Evolutionary conservation across 192 early-diverging fungal genomes (phyloP), one percentile per base, ranked within the genome.

Genomic region (Gamsiella multidivaricata): DNA sequence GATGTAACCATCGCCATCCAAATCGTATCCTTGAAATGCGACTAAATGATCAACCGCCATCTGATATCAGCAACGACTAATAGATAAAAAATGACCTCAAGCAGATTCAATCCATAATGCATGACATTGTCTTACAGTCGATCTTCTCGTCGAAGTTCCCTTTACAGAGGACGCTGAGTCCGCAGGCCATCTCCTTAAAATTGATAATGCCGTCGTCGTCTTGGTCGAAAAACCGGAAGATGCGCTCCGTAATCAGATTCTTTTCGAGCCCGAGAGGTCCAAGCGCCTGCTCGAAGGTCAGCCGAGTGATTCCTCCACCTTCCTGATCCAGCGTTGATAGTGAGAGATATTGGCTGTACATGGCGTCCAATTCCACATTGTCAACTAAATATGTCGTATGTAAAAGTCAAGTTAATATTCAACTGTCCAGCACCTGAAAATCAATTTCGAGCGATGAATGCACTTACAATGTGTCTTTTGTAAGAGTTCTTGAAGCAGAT

Each of bases 101-200:
- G n/a, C n/a, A n/a, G n/a, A n/a, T n/a, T n/a, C n/a, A n/a, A n/a
- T n/a, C n/a, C n/a, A n/a, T n/a, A n/a, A n/a, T n/a, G n/a, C n/a
- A n/a, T n/a, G n/a, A n/a, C n/a, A n/a, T n/a, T 18, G 18, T 42
- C 90, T 82, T 85, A 94, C 93, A 87, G 74, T 89, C 85, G 51
- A 96, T 93, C 32, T 95, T 92, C 59, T 99, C 96, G 46, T 95
- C 95, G 50, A 97, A 66, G 51, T 90, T 92, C 15, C 96, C 96
- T 70, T 95, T 94, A 80, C 87, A 92, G 36, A 96, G 85, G 1
- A 95, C 84, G 29, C 90, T 90, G 7, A 97, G 82, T 8, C 96
- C 95, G 36, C 82, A 82, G 4, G 91, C 93, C 80, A 99, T 84
- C 65, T 99, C 96, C 26, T 81, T 72, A 61, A 97, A 99, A 10